A percentile compares a stretch with the other conserved stretches of the same genome.
Conservation (phyloP, 1,284 basidiomycete species). For the Pseudozyma tsukubaensis region DNA sequence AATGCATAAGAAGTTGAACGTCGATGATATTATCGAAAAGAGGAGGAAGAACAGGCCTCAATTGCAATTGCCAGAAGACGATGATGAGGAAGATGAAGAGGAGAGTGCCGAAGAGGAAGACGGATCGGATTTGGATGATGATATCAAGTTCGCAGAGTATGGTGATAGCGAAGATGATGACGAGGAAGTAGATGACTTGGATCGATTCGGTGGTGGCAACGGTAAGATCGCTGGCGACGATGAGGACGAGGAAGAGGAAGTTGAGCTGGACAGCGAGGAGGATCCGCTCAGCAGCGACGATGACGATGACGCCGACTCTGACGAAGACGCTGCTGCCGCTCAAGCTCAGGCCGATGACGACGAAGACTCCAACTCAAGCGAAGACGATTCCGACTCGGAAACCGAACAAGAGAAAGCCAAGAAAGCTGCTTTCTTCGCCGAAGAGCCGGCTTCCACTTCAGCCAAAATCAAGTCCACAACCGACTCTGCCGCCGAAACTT, state of each 20-base stretch:
- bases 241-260: slow-evolving; percentile 66
- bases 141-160: slow-evolving; percentile 34
- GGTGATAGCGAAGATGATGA: slow-evolving; percentile 72
- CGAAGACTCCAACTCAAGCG: slow-evolving; percentile 30
- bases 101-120: slow-evolving; percentile 1
- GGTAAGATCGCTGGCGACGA: slow-evolving; percentile 58
- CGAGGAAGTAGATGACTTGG: slow-evolving; percentile 72
- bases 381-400: slow-evolving; percentile 51
- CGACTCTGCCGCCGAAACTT: slow-evolving; percentile 42
- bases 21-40: slow-evolving; percentile 68
- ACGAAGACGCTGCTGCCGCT: slow-evolving; percentile 20
- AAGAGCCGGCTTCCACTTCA: slow-evolving; percentile 31
- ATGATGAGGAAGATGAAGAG: slow-evolving; percentile 43
- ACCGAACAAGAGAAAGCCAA: slow-evolving; percentile 59
- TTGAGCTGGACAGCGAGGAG: slow-evolving; percentile 52
- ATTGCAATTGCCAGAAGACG: slow-evolving; percentile 29
- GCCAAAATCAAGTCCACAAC: slow-evolving; percentile 24
- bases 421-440: slow-evolving; percentile 66
- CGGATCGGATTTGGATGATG: slow-evolving; percentile 35
- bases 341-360: slow-evolving; percentile 10
- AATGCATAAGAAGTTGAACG: slow-evolving; percentile 54
- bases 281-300: slow-evolving; percentile 35
- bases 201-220: slow-evolving; percentile 58
- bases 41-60: slow-evolving; percentile 44
- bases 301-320: background rate